Conservation (phyloP, 106 monocot genomes). For the Narthecium ossifragum region DNA sequence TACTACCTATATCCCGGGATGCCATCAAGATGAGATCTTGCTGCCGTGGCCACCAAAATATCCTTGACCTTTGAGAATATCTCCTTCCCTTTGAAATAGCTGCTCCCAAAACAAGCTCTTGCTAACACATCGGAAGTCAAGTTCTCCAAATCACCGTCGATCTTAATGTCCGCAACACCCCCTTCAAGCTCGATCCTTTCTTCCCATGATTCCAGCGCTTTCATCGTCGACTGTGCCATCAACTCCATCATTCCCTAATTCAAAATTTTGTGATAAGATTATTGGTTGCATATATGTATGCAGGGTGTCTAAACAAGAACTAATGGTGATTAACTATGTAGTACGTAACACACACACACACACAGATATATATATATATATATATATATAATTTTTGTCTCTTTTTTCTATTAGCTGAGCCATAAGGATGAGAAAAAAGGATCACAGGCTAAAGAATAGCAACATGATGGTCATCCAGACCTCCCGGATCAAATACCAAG, state of each 20-base stretch:
- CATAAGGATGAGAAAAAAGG: too few relatives aligned
- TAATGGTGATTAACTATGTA: too few relatives aligned
- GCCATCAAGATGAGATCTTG: background rate
- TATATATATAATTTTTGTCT: too few relatives aligned
- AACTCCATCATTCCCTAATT: constrained; percentile 61
- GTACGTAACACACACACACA: too few relatives aligned
- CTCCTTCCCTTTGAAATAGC: constrained; percentile 14
- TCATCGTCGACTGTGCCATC: constrained; percentile 38
- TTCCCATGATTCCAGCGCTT: constrained; percentile 49
- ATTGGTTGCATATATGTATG: too few relatives aligned
- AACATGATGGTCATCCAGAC: too few relatives aligned
- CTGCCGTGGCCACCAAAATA: constrained; percentile 4
- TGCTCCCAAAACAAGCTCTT: constrained; percentile 26
- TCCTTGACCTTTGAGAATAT: constrained; percentile 17
- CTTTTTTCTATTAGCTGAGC: too few relatives aligned
- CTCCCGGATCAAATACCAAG: too few relatives aligned
- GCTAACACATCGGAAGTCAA: constrained; percentile 21
- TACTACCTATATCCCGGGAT: constrained; percentile 14
- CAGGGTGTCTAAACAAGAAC: too few relatives aligned
- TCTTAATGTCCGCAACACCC: constrained; percentile 24
- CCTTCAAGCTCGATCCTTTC: constrained; percentile 21
- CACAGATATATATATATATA: too few relatives aligned
- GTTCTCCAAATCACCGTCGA: constrained; percentile 48
- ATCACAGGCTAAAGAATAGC: too few relatives aligned
- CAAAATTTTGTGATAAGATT: too few relatives aligned